Evolutionary conservation across 257 asterid species (phyloP), one percentile per base, ranked within the genome.

Genomic region (Primulina tabacum): DNA sequence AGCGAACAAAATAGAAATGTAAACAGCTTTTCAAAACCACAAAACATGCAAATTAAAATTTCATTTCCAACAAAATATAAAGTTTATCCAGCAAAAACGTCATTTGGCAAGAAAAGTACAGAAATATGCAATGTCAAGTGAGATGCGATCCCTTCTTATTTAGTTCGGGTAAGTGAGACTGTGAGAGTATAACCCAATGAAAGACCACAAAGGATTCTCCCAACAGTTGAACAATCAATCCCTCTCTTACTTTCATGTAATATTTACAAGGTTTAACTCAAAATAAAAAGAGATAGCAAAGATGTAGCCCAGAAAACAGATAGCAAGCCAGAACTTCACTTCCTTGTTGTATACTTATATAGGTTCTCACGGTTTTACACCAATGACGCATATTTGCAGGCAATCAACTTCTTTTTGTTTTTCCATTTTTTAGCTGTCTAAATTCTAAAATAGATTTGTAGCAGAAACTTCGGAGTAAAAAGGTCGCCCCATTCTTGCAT

Each of bases 301-400:
- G 76, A 64, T 78, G 61, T 65, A 17, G 59, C 34, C 11, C 56
- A 50, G 26, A 68, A 34, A 56, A 30, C 2, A n/a, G 43, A 35
- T 29, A 34, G 47, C 56, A 58, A 65, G 64, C 8, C 56, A 50
- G 38, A 59, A 35, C 26, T 69, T 52, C 35, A 58, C 65, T 65
- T 55, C 32, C 1, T 28, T 28, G 60, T 35, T 35, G 30, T 35
- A 7, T 35, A 35, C 43, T 8, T 35, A 35, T 9, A 63, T 34
- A 38, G 43, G 43, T 69, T 21, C 58, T 24, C 59, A 43, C 18
- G 38, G 69, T 70, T 69, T 47, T 40, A 38, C 64, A 71, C 38
- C 10, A 56, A 9, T 7, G 11, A 8, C 24, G 4, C 30, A 35
- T 63, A 10, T 8, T 35, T 4, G 24, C 30, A 10, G 5, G 68